These are phyloP conservation scores for Hypoxylon sp. DNA, from an alignment of 2,329 filamentous ascomycete species.

Conservation along the genomic window DNA sequence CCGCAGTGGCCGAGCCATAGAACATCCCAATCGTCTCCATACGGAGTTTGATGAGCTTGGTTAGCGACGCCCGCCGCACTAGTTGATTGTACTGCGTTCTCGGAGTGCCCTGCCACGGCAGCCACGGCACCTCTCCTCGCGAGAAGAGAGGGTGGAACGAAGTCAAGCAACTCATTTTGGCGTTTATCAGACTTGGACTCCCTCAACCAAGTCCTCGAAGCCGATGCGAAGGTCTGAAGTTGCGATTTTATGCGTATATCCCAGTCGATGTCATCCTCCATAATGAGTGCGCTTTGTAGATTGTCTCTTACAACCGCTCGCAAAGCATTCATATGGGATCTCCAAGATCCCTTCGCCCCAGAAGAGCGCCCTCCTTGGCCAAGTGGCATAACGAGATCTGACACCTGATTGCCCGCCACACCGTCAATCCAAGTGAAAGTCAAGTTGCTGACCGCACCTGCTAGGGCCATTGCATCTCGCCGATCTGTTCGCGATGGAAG, in stretches of 20 bases:
- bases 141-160: constrained; percentile 7
- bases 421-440: constrained; percentile 63
- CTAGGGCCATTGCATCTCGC: constrained; percentile 63
- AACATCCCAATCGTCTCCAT: constrained; percentile 48
- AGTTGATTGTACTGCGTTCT: constrained; percentile 18
- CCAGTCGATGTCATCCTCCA: constrained; percentile 72
- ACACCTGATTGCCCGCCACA: constrained; percentile 55
- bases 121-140: background rate
- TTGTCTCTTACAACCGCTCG: constrained; percentile 60
- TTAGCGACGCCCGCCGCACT: background rate
- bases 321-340: constrained; percentile 57
- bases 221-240: constrained; percentile 58
- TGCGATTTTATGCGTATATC: constrained; percentile 65
- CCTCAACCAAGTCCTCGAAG: constrained; percentile 50
- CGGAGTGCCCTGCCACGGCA: background rate
- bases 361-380: constrained; percentile 48
- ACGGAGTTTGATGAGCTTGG: constrained; percentile 16
- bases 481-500: constrained; percentile 65
- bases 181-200: constrained; percentile 14
- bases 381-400: constrained; percentile 51
- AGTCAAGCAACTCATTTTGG: background rate
- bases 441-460: constrained; percentile 61
- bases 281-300: constrained; percentile 62
- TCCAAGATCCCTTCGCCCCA: constrained; percentile 56
- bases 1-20: constrained; percentile 50